phyloP scores from a whole-genome alignment of 306 rosid species.

The Prinsepia uniflora region DNA sequence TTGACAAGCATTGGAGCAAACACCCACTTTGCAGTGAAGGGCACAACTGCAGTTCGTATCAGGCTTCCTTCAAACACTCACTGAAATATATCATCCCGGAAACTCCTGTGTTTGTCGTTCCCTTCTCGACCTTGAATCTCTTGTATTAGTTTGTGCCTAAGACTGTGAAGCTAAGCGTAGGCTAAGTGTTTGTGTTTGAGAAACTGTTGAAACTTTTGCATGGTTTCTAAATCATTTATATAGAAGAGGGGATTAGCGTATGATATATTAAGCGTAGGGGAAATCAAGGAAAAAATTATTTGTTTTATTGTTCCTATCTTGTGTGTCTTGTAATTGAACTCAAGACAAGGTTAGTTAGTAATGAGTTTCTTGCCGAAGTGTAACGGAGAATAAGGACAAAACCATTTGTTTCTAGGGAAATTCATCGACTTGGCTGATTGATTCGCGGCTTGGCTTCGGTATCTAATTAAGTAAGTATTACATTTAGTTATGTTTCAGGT shows the following conservation, averaged over 20 bases:
- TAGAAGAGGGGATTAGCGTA: not conserved
- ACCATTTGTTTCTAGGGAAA: not conserved
- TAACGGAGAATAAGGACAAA: not conserved
- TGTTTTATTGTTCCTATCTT: not conserved
- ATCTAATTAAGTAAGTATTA: too few species aligned
- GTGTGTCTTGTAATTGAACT: constrained; percentile 1
- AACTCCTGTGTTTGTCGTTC: constrained; percentile 33
- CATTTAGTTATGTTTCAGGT: not conserved
- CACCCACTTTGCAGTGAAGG: constrained; percentile 13
- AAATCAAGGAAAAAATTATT: constrained; percentile 2
- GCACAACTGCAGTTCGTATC: constrained; percentile 32
- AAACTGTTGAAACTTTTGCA: too few species aligned
- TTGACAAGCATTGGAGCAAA: not conserved
- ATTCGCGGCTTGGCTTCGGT: too few species aligned
- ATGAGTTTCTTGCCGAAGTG: constrained; percentile 11
- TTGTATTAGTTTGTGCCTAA: not conserved
- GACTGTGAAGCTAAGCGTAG: not conserved
- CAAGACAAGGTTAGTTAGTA: not conserved
- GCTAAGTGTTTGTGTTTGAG: too few species aligned
- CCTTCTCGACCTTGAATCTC: not conserved
- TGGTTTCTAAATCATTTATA: constrained; percentile 10
- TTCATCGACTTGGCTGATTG: too few species aligned
- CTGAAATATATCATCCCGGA: constrained; percentile 34
- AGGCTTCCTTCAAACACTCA: constrained; percentile 57
- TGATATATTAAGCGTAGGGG: not conserved